Evolutionary conservation across 23 red algal genomes (phyloP), one percentile per base, ranked within the genome.

Genomic region (Gracilaria gracilis): DNA sequence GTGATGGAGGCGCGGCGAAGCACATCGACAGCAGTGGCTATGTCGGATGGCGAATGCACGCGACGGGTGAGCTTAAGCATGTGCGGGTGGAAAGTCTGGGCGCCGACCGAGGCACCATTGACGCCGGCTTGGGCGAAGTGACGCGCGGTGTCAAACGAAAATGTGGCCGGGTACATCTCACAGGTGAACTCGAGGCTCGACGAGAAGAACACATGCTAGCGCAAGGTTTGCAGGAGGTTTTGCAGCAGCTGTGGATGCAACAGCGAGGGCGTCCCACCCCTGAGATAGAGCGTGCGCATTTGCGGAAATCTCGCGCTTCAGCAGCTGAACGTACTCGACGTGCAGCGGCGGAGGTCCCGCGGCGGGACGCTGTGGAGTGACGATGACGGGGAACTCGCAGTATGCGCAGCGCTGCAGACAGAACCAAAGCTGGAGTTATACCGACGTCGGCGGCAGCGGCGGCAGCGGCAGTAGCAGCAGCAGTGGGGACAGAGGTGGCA

Each of bases 111-210:
- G 51, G 93, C 97, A 46, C 97, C 91, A 16, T 79, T 99, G 40
- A 99, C 88, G 29, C 97, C 97, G 27, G 84, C 61, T 0, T 47
- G 13, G 14, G 50, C 37, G 70, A 93, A 96, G 12, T 70, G 64
- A 9, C 53, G 67, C 40, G 94, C 93, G 23, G 70, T 57, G 39
- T 29, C 17, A 4, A 32, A 8, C 15, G 88, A 69, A 74, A 99
- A 99, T 1, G 97, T 99, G 48, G 85, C 93, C 14, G 97, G 97
- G 66, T 99, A 94, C 97, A 99, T 96, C 77, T 99, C 97, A 58
- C 93, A 61, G 13, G 93, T 98, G 39, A 96, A 67, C 81, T 99
- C 97, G 31, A 77, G 58, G 61, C 84, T 49, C n/a, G 67, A 48
- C 13, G 62, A 54, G 44, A 95, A 82, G 64, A 58, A 36, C 36